Evolutionary conservation across 192 early-diverging fungal species (phyloP).

Genomic region (Pilaira anomala): DNA sequence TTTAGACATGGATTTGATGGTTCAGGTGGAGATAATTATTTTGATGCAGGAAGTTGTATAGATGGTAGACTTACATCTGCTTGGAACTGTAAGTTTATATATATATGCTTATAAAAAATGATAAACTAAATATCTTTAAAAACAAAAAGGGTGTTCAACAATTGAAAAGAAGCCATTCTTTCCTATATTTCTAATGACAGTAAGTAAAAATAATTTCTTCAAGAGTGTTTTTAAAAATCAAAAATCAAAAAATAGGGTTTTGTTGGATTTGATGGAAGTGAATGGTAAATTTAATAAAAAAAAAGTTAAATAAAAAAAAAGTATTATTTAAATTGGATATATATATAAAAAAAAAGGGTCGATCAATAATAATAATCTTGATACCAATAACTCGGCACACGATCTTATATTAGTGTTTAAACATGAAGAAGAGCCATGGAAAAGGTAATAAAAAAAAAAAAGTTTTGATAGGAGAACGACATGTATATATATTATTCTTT

Average conservation of each 20-base stretch:
- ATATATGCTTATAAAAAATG: not conserved
- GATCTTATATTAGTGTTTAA: not conserved
- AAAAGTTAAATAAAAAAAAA: not conserved
- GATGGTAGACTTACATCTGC: conserved; percentile 93
- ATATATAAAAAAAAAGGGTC: not conserved
- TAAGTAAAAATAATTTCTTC: conserved; percentile 16
- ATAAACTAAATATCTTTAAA: conserved; percentile 4
- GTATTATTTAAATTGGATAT: not conserved
- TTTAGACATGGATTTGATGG: conserved; percentile 97
- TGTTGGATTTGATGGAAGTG: conserved; percentile 73
- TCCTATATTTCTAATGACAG: conserved; percentile 85
- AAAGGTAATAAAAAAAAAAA: no score
- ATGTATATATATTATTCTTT: no score
- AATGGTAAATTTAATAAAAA: conserved; percentile 5
- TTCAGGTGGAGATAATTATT: conserved; percentile 87
- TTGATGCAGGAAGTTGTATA: conserved; percentile 92
- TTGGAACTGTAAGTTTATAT: conserved; percentile 62
- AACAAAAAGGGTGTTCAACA: conserved; percentile 61
- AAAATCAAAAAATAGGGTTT: conserved; percentile 43
- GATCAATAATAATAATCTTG: not conserved
- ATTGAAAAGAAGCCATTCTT: conserved; percentile 94
- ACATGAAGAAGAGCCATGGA: not conserved
- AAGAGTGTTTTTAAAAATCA: not conserved
- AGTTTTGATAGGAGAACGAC: no score
- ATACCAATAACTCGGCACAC: not conserved